Evolutionary conservation across 768 basidiomycete species (phyloP).

Genomic region (Pulveroboletus sp.): DNA sequence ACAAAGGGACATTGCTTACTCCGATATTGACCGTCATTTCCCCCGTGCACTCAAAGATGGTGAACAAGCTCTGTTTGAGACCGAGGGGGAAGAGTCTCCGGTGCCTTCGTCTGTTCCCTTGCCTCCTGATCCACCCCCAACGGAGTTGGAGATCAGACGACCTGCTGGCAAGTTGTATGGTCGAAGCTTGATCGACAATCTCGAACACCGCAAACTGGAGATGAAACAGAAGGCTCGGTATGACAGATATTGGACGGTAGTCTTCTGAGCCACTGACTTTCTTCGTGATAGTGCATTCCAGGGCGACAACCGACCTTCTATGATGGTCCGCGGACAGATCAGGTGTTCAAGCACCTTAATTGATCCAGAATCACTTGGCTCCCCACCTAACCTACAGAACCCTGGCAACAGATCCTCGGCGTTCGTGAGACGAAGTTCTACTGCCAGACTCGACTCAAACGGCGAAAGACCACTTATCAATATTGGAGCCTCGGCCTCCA

Average conservation of each 20-base stretch:
- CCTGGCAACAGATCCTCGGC: conserved; percentile 42
- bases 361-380: conserved; percentile 60
- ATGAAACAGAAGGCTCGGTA: conserved; percentile 86
- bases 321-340: conserved; percentile 75
- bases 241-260: conserved; percentile 14
- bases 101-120: conserved; percentile 30
- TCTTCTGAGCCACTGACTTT: conserved; percentile 4
- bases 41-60: conserved; percentile 78
- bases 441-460: conserved; percentile 63
- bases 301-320: conserved; percentile 86
- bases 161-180: conserved; percentile 84
- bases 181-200: conserved; percentile 85
- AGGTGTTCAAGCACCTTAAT: conserved; percentile 68
- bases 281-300: conserved; percentile 64
- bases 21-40: conserved; percentile 57
- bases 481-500: conserved; percentile 32
- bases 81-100: conserved; percentile 36
- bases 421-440: conserved; percentile 49
- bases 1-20: conserved; percentile 58
- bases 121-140: conserved; percentile 28
- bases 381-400: conserved; percentile 45
- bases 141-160: conserved; percentile 38
- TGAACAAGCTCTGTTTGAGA: conserved; percentile 61
- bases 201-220: conserved; percentile 78
- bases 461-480: conserved; percentile 31